Conservation (phyloP, 192 early-diverging fungal genomes). For the Thoreauomyces humboldtii region DNA sequence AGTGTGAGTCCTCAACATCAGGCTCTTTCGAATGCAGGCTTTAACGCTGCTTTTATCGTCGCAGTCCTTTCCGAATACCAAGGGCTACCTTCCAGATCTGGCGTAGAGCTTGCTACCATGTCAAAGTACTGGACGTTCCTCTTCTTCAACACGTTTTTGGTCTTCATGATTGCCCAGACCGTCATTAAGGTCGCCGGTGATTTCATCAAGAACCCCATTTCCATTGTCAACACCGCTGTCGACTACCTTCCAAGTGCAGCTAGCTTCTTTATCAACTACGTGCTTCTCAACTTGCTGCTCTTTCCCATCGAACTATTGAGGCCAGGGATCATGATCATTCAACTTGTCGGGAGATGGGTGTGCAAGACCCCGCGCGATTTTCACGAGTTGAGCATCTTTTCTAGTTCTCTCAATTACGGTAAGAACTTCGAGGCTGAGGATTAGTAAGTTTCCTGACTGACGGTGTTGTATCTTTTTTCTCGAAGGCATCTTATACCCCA, state of each 20-base stretch:
- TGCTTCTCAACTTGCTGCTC: constrained; percentile 38
- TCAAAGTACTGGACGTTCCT: constrained; percentile 50
- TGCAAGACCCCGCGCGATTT: constrained; percentile 48
- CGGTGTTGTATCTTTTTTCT: background rate
- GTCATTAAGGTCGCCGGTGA: constrained; percentile 11
- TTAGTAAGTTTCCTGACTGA: background rate
- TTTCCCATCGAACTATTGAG: constrained; percentile 45
- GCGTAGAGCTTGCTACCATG: constrained; percentile 41
- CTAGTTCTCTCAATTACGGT: constrained; percentile 47
- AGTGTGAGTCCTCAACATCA: constrained; percentile 35
- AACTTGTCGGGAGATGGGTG: constrained; percentile 20
- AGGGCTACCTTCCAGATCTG: constrained; percentile 29
- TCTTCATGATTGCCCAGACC: constrained; percentile 39
- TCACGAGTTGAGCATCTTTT: constrained; percentile 36
- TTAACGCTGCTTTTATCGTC: background rate
- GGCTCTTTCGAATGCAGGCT: background rate
- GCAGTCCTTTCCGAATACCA: constrained; percentile 34
- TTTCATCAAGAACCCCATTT: constrained; percentile 38
- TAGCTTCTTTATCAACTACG: constrained; percentile 53
- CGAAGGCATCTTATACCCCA: constrained; percentile 43
- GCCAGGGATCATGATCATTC: constrained; percentile 37
- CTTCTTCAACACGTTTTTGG: constrained; percentile 54
- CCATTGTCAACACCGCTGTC: constrained; percentile 34
- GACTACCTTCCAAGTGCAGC: constrained; percentile 36
- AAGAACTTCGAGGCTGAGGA: no score